Base-by-base conservation (phyloP, 352 stramenopile genomes). In the Peronospora farinosa region DNA sequence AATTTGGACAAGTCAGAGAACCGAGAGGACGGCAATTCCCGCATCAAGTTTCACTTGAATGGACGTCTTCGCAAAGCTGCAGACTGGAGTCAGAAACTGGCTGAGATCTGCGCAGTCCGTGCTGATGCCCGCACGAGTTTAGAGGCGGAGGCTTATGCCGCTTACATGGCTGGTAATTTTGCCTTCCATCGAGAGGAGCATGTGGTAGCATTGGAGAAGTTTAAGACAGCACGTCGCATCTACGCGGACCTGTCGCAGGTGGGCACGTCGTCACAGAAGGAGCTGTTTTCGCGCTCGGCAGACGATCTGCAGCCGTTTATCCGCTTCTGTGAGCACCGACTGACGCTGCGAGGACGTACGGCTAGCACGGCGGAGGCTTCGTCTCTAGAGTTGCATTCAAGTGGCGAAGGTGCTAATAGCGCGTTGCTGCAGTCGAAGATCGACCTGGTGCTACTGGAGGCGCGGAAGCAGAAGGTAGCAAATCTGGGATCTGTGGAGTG, bases 31-130 rank as follows among this genome's bases (percentile, higher is more conserved):
- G 85, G 84, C 54, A 92, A 92, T 63, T 88, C 81, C 23, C 81
- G 83, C 57, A 91, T 92, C 54, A 92, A 89, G 63, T 94, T 91
- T 54, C 87, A 96, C 60, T 54, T 94, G n/a, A 81, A 82, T 17
- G 83, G 77, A 23, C 83, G 87, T 23, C 74, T 96, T 11, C 72
- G 74, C 60, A 96, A 96, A 53, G 87, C 87, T 1, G 63, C 84
- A 12, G 82, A 92, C 35, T 96, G 87, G 87, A 89, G 81, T 62
- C 75, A 85, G 53, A 67, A 84, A 7, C 78, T 96, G 17, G 74
- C 77, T 13, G 60, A 74, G 28, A 74, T 96, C 23, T 95, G 86
- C 48, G 67, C 78, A 0, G 68, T 66, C 23, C 75, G 75, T 25
- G 87, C 85, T 5, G 86, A 96, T 53, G 83, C 83, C 48, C 84